Percentiles rank a stretch among this genome's conserved stretches.
Evolutionary conservation across 23 red algal species (phyloP).

Genomic region (Gracilaria domingensis): DNA sequence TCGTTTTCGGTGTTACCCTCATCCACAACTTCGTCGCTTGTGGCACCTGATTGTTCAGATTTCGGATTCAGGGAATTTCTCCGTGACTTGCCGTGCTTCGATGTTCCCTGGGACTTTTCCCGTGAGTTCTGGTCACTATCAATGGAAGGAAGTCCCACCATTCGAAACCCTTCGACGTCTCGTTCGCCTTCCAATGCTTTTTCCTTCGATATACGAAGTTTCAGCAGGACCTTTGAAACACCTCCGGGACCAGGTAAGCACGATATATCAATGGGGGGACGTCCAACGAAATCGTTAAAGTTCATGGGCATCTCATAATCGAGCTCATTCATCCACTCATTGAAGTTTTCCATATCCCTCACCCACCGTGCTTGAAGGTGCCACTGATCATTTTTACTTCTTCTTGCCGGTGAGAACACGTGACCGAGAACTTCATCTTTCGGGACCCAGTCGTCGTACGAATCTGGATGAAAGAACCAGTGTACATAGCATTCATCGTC

Average conservation of each 20-base stretch:
- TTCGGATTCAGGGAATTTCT: slow-evolving; percentile 1
- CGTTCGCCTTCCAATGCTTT: slow-evolving; percentile 21
- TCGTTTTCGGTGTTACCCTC: slow-evolving; percentile 18
- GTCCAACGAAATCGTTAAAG: slow-evolving; percentile 60
- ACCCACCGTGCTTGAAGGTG: slow-evolving; percentile 83
- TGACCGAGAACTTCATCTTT: slow-evolving; percentile 67
- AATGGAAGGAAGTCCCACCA: slow-evolving; percentile 34
- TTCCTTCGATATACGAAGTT: slow-evolving; percentile 29
- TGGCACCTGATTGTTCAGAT: slow-evolving; percentile 23
- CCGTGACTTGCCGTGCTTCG: slow-evolving; percentile 6
- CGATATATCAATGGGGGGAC: slow-evolving; percentile 21
- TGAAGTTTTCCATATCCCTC: slow-evolving; percentile 77
- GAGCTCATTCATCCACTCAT: slow-evolving; percentile 95
- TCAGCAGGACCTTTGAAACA: slow-evolving; percentile 10
- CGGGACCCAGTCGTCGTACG: slow-evolving; percentile 93
- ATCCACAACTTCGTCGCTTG: slow-evolving; percentile 21
- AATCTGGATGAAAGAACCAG: slow-evolving; percentile 93
- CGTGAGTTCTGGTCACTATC: slow-evolving; percentile 14
- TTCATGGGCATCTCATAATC: slow-evolving; percentile 86
- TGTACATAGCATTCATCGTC: slow-evolving; percentile 50
- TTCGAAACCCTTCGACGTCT: slow-evolving; percentile 26
- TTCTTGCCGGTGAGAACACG: slow-evolving; percentile 29
- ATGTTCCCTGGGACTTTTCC: not conserved
- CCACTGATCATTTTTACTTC: slow-evolving; percentile 61
- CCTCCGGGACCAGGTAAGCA: slow-evolving; percentile 21